Evolutionary conservation across 352 stramenopile species (phyloP).

Genomic region (Phytophthora cactorum): DNA sequence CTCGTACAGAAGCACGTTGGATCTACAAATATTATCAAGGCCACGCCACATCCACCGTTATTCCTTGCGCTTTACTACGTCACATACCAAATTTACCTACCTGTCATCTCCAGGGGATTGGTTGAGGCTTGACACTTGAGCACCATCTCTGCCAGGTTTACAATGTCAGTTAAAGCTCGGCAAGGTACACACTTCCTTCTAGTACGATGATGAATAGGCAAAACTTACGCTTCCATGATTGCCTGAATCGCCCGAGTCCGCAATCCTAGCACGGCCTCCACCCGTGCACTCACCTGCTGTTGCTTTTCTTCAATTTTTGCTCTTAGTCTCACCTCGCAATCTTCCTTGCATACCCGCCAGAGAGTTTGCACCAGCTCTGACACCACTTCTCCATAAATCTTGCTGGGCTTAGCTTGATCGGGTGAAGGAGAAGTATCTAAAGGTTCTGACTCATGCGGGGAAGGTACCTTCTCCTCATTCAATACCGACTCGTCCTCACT

Average conservation of each 20-base stretch:
- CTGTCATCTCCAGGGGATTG: constrained; percentile 30
- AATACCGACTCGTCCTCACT: constrained; percentile 10
- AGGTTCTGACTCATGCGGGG: constrained; percentile 14
- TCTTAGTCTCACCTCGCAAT: constrained; percentile 61
- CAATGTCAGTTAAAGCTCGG: constrained; percentile 6
- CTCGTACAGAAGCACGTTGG: constrained; percentile 85
- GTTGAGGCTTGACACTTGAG: constrained; percentile 56
- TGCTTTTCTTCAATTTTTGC: constrained; percentile 86
- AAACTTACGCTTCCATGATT: constrained; percentile 73
- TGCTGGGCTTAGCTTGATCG: constrained; percentile 19
- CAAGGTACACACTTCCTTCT: not conserved
- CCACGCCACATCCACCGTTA: constrained; percentile 4
- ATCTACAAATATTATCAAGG: constrained; percentile 28
- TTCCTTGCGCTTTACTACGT: not conserved
- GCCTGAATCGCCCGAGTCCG: constrained; percentile 54
- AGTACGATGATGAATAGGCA: not conserved
- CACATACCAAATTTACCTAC: constrained; percentile 19
- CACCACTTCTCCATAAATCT: constrained; percentile 76
- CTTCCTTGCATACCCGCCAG: constrained; percentile 59
- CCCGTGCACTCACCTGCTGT: constrained; percentile 66
- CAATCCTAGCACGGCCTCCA: constrained; percentile 67
- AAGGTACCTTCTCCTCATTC: constrained; percentile 25
- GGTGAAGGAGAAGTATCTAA: constrained; percentile 15
- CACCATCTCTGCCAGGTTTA: constrained; percentile 42
- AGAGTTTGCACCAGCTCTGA: constrained; percentile 75